phyloP scores from a whole-genome alignment of 1,284 basidiomycete genomes.

The Boletus semigastroideus region DNA sequence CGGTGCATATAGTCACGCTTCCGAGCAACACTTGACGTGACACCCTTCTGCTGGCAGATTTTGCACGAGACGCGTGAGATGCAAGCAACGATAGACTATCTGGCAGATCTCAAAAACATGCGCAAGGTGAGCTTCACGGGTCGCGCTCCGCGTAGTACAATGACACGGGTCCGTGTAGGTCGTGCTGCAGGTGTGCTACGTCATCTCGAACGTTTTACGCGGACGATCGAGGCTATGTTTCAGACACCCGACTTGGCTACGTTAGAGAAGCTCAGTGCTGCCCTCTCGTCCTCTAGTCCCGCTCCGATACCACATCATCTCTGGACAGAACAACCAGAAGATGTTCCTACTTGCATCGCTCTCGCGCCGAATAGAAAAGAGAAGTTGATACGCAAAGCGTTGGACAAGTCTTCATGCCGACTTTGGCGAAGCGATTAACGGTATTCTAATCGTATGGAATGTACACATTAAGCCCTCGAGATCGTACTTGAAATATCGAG shows the following conservation, averaged over 20 bases:
- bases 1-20: constrained; percentile 27
- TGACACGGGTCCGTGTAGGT: constrained; percentile 28
- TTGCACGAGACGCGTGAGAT: constrained; percentile 41
- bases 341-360: constrained; percentile 51
- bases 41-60: constrained; percentile 20
- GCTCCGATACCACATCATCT: constrained; percentile 40
- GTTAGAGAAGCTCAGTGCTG: constrained; percentile 36
- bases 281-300: constrained; percentile 26
- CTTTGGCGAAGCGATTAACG: constrained; percentile 24
- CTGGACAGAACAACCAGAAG: constrained; percentile 57
- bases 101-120: constrained; percentile 43
- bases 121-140: constrained; percentile 32
- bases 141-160: constrained; percentile 1
- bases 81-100: constrained; percentile 41
- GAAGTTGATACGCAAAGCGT: constrained; percentile 39
- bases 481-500: neutral
- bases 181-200: constrained; percentile 38
- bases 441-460: neutral
- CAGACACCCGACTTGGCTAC: constrained; percentile 38
- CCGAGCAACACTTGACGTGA: neutral
- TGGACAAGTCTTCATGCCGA: constrained; percentile 39
- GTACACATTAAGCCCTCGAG: neutral
- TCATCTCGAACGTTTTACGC: neutral
- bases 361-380: constrained; percentile 50
- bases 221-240: neutral